A percentile compares a stretch with the other conserved stretches of the same genome.
These are phyloP conservation scores for Dioscorea alata DNA, from an alignment of 106 monocot genomes.

Conservation along the genomic window DNA sequence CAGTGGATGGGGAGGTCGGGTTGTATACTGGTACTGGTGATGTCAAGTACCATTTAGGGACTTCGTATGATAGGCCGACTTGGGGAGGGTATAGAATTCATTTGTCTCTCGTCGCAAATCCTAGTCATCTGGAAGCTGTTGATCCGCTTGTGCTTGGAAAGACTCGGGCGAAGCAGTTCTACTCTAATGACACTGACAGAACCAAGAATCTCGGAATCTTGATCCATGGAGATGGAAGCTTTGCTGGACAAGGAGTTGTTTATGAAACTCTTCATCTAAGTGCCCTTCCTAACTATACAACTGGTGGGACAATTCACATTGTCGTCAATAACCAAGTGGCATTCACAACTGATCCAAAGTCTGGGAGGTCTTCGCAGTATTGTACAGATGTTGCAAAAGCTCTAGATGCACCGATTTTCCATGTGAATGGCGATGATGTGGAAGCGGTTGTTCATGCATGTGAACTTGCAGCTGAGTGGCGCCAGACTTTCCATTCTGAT, in stretches of 20 bases:
- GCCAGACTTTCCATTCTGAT: conserved; percentile 89
- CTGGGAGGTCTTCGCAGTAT: conserved; percentile 84
- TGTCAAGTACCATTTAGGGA: conserved; percentile 92
- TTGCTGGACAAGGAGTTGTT: conserved; percentile 96
- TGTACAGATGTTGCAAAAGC: conserved; percentile 98
- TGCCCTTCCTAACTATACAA: conserved; percentile 83
- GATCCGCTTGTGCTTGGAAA: conserved; percentile 91
- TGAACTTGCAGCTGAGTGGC: conserved; percentile 95
- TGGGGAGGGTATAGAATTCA: conserved; percentile 77
- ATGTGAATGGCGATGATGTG: conserved; percentile 97
- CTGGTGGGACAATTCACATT: conserved; percentile 91
- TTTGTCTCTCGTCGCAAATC: conserved; percentile 87
- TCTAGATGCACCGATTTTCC: conserved; percentile 80
- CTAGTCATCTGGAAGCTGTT: conserved; percentile 95
- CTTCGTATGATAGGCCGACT: conserved; percentile 89
- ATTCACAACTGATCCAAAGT: conserved; percentile 81
- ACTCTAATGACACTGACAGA: conserved; percentile 64
- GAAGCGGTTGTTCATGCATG: conserved; percentile 92
- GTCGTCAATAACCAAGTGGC: conserved; percentile 97
- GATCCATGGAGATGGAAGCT: conserved; percentile 95
- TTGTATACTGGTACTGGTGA: conserved; percentile 95
- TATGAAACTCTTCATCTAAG: conserved; percentile 95
- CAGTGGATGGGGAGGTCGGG: conserved; percentile 49
- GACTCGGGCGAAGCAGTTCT: conserved; percentile 84
- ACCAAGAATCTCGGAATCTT: conserved; percentile 68